Base-by-base conservation (phyloP, 176 grass and related monocot species). In the Eleusine coracana region DNA sequence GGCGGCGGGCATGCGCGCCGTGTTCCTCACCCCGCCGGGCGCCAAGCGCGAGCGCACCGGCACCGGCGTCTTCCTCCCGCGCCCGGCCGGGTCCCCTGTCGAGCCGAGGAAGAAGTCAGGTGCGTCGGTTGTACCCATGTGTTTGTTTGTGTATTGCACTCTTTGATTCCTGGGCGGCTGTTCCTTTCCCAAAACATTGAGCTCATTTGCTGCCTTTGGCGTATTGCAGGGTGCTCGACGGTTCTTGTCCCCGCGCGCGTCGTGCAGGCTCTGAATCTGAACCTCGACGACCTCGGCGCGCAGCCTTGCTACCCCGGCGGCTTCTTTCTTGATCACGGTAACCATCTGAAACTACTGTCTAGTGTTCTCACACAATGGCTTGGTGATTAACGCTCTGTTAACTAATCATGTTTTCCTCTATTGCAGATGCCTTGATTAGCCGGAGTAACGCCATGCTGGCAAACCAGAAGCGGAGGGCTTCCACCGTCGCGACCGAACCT, bases 231-330 rank as follows among this genome's bases (percentile, higher is more conserved):
- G 31, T 99, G 93, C 61, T 90, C 97, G 7, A 96, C 97, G 0
- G 93, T 96, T 61, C 91, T 99, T 83, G 82, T 99, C 21, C 97
- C 97, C 1, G 89, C 91, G 8, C 86, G 91, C 68, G 97, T 96
- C 18, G 97, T 99, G 36, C 97, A 96, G 0, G 91, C 97, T 16
- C 68, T 99, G 42, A 99, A 99, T 76, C 87, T 96, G 1, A 96
- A 92, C 76, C 84, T 96, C 13, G 93, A 96, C 25, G 93, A 99
- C 46, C 80, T 99, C 37, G 89, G 87, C 64, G 89, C 89, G 0
- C 97, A 96, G 66, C 91, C 83, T 27, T 88, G 93, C 5, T 85
- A 91, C 45, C 89, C 88, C 20, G 93, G 91, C 1, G 91, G 87
- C 48, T 86, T 92, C 42, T 68, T 91, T 64, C 89, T 92, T 5